Conservation (phyloP, 768 basidiomycete species). For the Tulasnella sp. region DNA sequence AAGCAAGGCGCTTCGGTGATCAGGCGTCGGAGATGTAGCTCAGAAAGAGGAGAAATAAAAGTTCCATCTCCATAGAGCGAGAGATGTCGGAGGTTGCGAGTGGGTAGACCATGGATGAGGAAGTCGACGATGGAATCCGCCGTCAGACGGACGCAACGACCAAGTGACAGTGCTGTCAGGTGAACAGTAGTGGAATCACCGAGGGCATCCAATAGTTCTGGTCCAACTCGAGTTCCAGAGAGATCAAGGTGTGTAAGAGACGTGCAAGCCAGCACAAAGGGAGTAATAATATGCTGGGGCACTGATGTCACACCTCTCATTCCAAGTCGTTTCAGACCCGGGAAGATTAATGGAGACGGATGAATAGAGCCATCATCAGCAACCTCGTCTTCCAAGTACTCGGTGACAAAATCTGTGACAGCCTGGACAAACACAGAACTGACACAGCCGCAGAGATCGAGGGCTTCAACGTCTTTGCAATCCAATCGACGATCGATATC, state of each 20-base stretch:
- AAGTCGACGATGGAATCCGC: slow-evolving; percentile 64
- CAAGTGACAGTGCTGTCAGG: slow-evolving; percentile 68
- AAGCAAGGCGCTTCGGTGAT: slow-evolving; percentile 70
- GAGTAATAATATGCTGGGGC: slow-evolving; percentile 48
- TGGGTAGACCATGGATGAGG: slow-evolving; percentile 53
- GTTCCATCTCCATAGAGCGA: slow-evolving; percentile 84
- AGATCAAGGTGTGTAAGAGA: slow-evolving; percentile 82
- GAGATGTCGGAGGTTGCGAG: slow-evolving; percentile 52
- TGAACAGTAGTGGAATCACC: slow-evolving; percentile 50
- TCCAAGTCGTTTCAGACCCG: slow-evolving; percentile 63
- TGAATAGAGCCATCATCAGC: slow-evolving; percentile 12
- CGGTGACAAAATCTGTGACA: slow-evolving; percentile 65
- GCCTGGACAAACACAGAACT: slow-evolving; percentile 80
- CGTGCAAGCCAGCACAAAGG: slow-evolving; percentile 72
- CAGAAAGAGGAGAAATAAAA: slow-evolving; percentile 57
- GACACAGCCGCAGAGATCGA: slow-evolving; percentile 92
- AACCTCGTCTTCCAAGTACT: slow-evolving; percentile 11
- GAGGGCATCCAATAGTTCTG: slow-evolving; percentile 59
- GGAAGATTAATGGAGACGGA: slow-evolving; percentile 35
- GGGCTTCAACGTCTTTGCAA: slow-evolving; percentile 56
- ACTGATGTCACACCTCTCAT: slow-evolving; percentile 73
- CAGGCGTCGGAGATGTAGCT: slow-evolving; percentile 52
- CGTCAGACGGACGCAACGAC: slow-evolving; percentile 73
- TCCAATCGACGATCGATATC: slow-evolving; percentile 20
- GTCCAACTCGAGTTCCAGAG: slow-evolving; percentile 70